phyloP scores from a whole-genome alignment of 1,139 yeast species.

The Saccharomyces hybrid region DNA sequence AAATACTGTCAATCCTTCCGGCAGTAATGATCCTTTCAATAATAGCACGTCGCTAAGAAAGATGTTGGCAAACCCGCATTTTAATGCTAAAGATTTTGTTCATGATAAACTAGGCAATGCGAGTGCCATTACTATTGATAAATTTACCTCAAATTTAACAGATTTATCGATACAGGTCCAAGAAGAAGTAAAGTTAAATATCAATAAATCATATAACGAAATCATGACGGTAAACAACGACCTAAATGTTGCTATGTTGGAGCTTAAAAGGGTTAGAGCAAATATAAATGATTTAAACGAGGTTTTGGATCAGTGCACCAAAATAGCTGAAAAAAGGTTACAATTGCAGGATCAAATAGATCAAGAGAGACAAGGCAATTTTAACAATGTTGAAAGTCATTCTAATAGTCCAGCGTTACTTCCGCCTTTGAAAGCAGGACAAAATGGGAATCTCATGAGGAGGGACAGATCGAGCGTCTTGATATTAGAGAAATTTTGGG shows the following conservation, averaged over 20 bases:
- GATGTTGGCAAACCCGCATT: slow-evolving; percentile 32
- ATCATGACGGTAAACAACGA: slow-evolving; percentile 63
- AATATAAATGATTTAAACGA: slow-evolving; percentile 55
- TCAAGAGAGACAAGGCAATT: neutral
- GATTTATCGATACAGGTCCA: slow-evolving; percentile 48
- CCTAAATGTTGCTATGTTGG: slow-evolving; percentile 54
- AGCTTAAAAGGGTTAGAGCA: slow-evolving; percentile 53
- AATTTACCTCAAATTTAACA: slow-evolving; percentile 52
- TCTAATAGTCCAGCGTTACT: slow-evolving; percentile 9
- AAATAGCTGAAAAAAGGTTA: slow-evolving; percentile 56
- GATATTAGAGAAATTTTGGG: slow-evolving; percentile 77
- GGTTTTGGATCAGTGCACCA: slow-evolving; percentile 58
- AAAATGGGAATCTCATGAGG: slow-evolving; percentile 16
- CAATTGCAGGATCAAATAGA: slow-evolving; percentile 35
- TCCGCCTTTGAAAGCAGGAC: slow-evolving; percentile 19
- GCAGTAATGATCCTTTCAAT: slow-evolving; percentile 2
- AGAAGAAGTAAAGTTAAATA: slow-evolving; percentile 56
- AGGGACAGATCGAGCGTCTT: slow-evolving; percentile 64
- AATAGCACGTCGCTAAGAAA: slow-evolving; percentile 14
- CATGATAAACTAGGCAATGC: slow-evolving; percentile 52
- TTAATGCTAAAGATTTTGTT: slow-evolving; percentile 47
- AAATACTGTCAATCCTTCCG: neutral
- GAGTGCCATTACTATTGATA: slow-evolving; percentile 66
- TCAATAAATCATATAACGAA: slow-evolving; percentile 66
- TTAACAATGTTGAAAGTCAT: neutral